These are phyloP conservation scores for Pseudocercospora cruenta DNA, from an alignment of 2,329 filamentous ascomycete species.

Conservation along the genomic window DNA sequence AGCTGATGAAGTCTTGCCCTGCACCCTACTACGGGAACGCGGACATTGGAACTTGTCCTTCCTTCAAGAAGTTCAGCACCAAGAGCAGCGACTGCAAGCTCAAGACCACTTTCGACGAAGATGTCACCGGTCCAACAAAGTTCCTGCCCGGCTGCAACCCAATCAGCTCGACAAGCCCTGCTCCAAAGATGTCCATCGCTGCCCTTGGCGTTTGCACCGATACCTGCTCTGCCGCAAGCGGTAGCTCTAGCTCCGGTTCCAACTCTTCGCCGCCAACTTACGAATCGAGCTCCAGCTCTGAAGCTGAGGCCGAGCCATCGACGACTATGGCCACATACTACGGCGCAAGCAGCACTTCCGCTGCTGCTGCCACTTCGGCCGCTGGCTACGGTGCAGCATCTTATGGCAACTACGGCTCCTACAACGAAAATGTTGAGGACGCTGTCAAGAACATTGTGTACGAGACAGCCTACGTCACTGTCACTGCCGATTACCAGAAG, in stretches of 20 bases:
- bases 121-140: conserved; percentile 47
- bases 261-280: conserved; percentile 8
- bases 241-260: conserved; percentile 7
- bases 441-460: conserved; percentile 14
- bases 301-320: conserved; percentile 2
- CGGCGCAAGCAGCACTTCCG: conserved; percentile 1
- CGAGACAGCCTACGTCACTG: conserved; percentile 21
- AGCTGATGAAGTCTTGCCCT: conserved; percentile 69
- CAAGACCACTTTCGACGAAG: conserved; percentile 48
- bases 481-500: conserved; percentile 19
- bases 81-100: conserved; percentile 52
- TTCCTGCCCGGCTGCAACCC: conserved; percentile 62
- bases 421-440: conserved; percentile 4
- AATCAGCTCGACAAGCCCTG: conserved; percentile 50
- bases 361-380: not conserved
- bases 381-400: not conserved
- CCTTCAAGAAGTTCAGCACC: conserved; percentile 36
- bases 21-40: conserved; percentile 64
- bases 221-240: conserved; percentile 19
- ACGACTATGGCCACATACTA: conserved; percentile 11
- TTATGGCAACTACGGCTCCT: not conserved
- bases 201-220: conserved; percentile 26
- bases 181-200: conserved; percentile 26
- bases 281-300: conserved; percentile 10
- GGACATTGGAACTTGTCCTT: conserved; percentile 61